phyloP scores from a whole-genome alignment of 2,329 filamentous ascomycete genomes.

The Torrubiella hemipterigena region DNA sequence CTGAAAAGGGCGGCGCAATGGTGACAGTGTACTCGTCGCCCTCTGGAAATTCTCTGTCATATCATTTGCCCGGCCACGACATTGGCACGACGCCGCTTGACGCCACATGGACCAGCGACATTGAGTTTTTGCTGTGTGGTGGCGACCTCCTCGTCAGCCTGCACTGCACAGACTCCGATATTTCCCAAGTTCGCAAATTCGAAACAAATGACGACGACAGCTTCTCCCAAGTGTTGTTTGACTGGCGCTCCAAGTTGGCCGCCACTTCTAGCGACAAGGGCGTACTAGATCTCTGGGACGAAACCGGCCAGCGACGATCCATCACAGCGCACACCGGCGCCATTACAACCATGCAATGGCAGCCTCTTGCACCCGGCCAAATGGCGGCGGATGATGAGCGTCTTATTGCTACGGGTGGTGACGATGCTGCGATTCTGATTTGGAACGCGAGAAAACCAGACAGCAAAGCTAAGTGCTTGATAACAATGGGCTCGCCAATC shows the following conservation, averaged over 20 bases:
- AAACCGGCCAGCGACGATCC: conserved; percentile 37
- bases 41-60: conserved; percentile 31
- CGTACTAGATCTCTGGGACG: conserved; percentile 46
- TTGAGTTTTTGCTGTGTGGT: conserved; percentile 47
- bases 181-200: conserved; percentile 35
- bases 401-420: conserved; percentile 47
- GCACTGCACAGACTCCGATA: conserved; percentile 31
- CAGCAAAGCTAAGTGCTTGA: conserved; percentile 43
- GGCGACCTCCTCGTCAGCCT: conserved; percentile 41
- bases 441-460: conserved; percentile 48
- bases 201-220: conserved; percentile 40
- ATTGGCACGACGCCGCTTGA: conserved; percentile 40
- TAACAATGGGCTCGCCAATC: conserved; percentile 48
- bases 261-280: conserved; percentile 51
- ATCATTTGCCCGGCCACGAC: conserved; percentile 37
- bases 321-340: conserved; percentile 47
- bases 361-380: conserved; percentile 33
- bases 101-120: conserved; percentile 46
- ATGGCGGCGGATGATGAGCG: conserved; percentile 33
- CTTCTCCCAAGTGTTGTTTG: conserved; percentile 44
- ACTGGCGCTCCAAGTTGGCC: conserved; percentile 37
- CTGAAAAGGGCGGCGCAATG: conserved; percentile 38
- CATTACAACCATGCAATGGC: conserved; percentile 49
- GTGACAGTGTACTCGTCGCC: conserved; percentile 41
- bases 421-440: conserved; percentile 50